Percentiles rank a stretch among this genome's conserved stretches.
These are phyloP conservation scores for Caryopteris hybrid DNA, from an alignment of 305 asterid genomes.

Conservation along the genomic window DNA sequence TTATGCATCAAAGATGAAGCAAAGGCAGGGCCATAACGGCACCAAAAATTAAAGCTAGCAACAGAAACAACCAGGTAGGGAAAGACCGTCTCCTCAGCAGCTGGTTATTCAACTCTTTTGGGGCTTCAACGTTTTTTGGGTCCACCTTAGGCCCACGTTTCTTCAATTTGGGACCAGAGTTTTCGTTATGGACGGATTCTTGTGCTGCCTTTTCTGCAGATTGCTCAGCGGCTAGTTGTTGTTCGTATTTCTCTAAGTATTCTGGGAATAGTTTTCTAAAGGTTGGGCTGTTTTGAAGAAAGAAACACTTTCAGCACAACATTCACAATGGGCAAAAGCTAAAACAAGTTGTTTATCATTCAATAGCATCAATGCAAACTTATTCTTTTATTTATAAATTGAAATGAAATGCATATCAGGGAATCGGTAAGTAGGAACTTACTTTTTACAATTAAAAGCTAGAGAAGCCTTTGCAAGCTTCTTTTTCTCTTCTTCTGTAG, in stretches of 20 bases:
- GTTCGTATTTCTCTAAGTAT: slow-evolving; percentile 78
- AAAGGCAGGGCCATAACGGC: slow-evolving; percentile 86
- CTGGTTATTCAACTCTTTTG: slow-evolving; percentile 43
- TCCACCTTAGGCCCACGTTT: slow-evolving; percentile 44
- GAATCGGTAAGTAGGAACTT: slow-evolving; percentile 27
- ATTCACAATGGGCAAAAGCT: neutral
- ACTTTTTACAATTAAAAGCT: slow-evolving; percentile 88
- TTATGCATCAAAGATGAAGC: slow-evolving; percentile 57
- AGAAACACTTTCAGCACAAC: slow-evolving; percentile 6
- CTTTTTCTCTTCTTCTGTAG: slow-evolving; percentile 75
- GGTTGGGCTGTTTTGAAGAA: slow-evolving; percentile 48
- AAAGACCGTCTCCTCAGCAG: slow-evolving; percentile 36
- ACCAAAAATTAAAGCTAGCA: slow-evolving; percentile 64
- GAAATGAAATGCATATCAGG: no score
- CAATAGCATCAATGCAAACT: neutral
- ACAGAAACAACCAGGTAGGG: slow-evolving; percentile 69
- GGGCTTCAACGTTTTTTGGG: slow-evolving; percentile 30
- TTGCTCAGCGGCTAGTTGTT: slow-evolving; percentile 54
- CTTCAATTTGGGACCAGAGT: slow-evolving; percentile 33
- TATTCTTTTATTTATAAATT: no score
- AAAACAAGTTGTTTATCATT: slow-evolving; percentile 1
- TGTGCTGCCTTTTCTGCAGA: slow-evolving; percentile 44
- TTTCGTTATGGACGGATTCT: slow-evolving; percentile 28
- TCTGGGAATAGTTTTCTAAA: slow-evolving; percentile 91
- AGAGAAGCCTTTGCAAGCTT: slow-evolving; percentile 86